A percentile compares a stretch with the other conserved stretches of the same genome.
phyloP scores from a whole-genome alignment of 148 eudicot species.

The Spergularia marina region DNA sequence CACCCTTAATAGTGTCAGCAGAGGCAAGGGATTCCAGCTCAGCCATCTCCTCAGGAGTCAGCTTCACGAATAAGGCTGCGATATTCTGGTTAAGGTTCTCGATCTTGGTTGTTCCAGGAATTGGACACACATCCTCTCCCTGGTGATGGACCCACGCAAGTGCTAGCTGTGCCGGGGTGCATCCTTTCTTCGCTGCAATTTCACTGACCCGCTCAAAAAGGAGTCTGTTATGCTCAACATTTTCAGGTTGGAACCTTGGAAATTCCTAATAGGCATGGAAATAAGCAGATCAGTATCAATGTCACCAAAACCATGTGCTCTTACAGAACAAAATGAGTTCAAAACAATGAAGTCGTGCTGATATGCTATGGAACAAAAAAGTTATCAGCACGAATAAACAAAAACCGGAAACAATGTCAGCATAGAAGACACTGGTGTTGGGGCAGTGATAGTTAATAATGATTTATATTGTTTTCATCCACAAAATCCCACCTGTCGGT shows the following conservation, averaged over 20 bases:
- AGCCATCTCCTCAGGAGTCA: conserved; percentile 33
- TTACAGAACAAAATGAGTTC: not conserved
- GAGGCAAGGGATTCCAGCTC: conserved; percentile 37
- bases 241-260: conserved; percentile 43
- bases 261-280: conserved; percentile 15
- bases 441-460: not conserved
- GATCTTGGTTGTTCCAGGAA: conserved; percentile 46
- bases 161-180: conserved; percentile 39
- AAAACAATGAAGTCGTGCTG: not conserved
- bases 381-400: not conserved
- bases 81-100: conserved; percentile 42
- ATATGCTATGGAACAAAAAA: not conserved
- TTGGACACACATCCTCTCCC: conserved; percentile 40
- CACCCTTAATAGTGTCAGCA: conserved; percentile 32
- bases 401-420: not conserved
- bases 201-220: conserved; percentile 34
- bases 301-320: not conserved
- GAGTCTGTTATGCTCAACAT: conserved; percentile 36
- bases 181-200: conserved; percentile 34
- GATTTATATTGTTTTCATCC: not conserved
- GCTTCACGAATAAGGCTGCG: conserved; percentile 32
- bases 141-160: conserved; percentile 47
- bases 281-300: conserved; percentile 1
- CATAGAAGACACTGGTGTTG: not conserved
- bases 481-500: conserved; percentile 29